phyloP scores from a whole-genome alignment of 2,329 filamentous ascomycete genomes.

The Arthrobotrys conoides region DNA sequence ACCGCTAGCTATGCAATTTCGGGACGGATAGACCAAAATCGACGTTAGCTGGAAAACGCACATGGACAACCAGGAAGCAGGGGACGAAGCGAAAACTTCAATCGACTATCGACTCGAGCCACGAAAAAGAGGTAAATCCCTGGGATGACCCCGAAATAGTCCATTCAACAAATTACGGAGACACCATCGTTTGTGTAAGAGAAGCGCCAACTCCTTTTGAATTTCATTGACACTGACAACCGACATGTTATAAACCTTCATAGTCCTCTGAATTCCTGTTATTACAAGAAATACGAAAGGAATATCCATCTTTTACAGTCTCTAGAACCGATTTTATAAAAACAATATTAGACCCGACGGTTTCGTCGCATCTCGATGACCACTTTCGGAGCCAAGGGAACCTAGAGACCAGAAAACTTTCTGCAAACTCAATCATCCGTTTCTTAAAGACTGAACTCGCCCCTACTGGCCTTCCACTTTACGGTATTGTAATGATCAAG shows the following conservation, averaged over 20 bases:
- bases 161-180: background rate
- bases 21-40: too few species aligned
- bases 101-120: background rate
- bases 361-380: constrained; percentile 8
- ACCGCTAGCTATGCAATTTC: too few species aligned
- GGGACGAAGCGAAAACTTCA: background rate
- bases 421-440: constrained; percentile 15
- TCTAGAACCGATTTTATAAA: constrained; percentile 24
- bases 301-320: background rate
- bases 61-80: background rate
- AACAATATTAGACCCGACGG: background rate
- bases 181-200: constrained; percentile 4
- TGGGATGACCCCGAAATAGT: constrained; percentile 8
- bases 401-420: constrained; percentile 12
- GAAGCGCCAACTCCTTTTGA: background rate
- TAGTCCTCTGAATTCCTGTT: constrained; percentile 18
- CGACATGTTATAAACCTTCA: background rate
- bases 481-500: background rate
- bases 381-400: constrained; percentile 2
- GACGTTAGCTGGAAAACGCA: background rate
- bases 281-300: constrained; percentile 1
- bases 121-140: background rate
- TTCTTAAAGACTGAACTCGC: background rate
- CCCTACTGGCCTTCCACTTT: background rate
- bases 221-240: background rate